phyloP scores from a whole-genome alignment of 129 eudicot genomes.

The carrot (Daucus carota) region DH1_v3.0 NC_030386.2:28021001-28021500 shows the following conservation, averaged over 20 bases:
- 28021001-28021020: background rate
- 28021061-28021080: background rate
- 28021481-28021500: conserved; percentile 51
- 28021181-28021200: conserved; percentile 3
- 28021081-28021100: background rate
- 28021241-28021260: conserved; percentile 28
- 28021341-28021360: conserved; percentile 18
- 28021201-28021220: conserved; percentile 41
- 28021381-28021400: conserved; percentile 25
- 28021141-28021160: background rate
- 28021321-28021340: conserved; percentile 15
- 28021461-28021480: conserved; percentile 40
- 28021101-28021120: background rate
- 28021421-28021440: conserved; percentile 50
- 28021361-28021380: conserved; percentile 26
- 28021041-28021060: too few species aligned
- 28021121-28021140: background rate
- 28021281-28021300: conserved; percentile 15
- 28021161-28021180: background rate
- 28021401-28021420: conserved; percentile 33
- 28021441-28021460: conserved; percentile 41
- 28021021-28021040: too few species aligned
- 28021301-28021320: conserved; percentile 12
- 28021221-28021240: conserved; percentile 14
- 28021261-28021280: conserved; percentile 20